phyloP scores from a whole-genome alignment of 768 basidiomycete genomes.

The Tephrocybe sp. region DNA sequence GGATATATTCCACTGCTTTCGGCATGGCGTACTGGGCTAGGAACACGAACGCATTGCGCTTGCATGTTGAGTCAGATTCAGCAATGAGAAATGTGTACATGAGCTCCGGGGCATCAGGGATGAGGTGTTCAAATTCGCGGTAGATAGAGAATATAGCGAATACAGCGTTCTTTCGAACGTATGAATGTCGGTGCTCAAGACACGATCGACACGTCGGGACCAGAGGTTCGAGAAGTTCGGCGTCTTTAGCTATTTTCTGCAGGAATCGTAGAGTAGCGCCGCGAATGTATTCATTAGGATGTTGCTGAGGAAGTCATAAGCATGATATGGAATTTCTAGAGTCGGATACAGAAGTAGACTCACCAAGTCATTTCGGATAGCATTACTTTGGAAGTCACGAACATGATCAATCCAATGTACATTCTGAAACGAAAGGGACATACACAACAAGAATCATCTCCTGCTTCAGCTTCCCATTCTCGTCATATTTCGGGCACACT shows the following conservation, averaged over 20 bases:
- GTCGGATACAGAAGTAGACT: conserved; percentile 25
- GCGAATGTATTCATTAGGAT: conserved; percentile 98
- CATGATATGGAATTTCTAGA: background rate
- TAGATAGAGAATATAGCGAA: conserved; percentile 95
- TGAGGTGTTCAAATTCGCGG: conserved; percentile 90
- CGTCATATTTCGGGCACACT: conserved; percentile 97
- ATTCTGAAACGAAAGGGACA: conserved; percentile 30
- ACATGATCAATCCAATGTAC: background rate
- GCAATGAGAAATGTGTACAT: conserved; percentile 95
- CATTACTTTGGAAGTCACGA: conserved; percentile 61
- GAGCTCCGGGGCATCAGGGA: conserved; percentile 95
- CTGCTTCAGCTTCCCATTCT: conserved; percentile 96
- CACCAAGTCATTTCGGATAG: conserved; percentile 96
- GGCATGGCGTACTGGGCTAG: conserved; percentile 83
- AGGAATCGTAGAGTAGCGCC: conserved; percentile 96
- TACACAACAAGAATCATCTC: conserved; percentile 99
- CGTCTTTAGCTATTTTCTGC: conserved; percentile 91
- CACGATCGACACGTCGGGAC: conserved; percentile 92
- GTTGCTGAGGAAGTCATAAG: conserved; percentile 63
- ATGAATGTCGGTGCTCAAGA: conserved; percentile 96
- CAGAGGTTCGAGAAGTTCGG: conserved; percentile 93
- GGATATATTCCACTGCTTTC: conserved; percentile 90
- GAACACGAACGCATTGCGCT: conserved; percentile 96
- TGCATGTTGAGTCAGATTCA: conserved; percentile 94
- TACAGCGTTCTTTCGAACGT: conserved; percentile 97